Percentiles rank a stretch among this genome's conserved stretches.
Conservation (phyloP, 2,329 filamentous ascomycete species). For the Cyanodermella asteris region DNA sequence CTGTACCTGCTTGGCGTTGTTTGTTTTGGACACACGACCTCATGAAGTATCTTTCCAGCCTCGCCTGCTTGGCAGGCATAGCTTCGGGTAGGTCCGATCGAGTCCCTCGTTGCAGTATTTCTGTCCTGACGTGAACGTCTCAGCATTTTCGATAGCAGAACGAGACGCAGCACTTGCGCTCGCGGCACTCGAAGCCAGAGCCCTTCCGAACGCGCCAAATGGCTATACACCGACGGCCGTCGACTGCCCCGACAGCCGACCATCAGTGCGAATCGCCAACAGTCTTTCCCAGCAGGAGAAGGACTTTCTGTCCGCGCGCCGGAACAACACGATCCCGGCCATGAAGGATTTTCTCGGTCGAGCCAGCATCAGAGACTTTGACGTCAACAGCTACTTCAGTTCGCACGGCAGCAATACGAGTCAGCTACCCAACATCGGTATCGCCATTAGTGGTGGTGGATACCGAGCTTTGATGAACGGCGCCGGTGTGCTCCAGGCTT, state of each 20-base stretch:
- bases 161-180: conserved; percentile 1
- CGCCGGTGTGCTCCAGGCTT: conserved; percentile 57
- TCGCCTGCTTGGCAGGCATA: no score
- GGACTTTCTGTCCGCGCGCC: conserved; percentile 49
- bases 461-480: conserved; percentile 74
- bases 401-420: conserved; percentile 31
- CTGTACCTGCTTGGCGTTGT: no score
- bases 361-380: conserved; percentile 55
- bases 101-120: no score
- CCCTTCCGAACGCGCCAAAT: conserved; percentile 34
- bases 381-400: conserved; percentile 52
- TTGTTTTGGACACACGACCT: no score
- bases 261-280: conserved; percentile 42
- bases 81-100: no score
- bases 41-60: no score
- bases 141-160: no score
- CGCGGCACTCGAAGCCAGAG: conserved; percentile 13
- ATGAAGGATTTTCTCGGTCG: conserved; percentile 52
- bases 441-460: conserved; percentile 65
- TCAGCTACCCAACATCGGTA: conserved; percentile 44
- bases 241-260: conserved; percentile 46
- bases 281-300: conserved; percentile 46
- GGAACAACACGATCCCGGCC: conserved; percentile 51
- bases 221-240: conserved; percentile 51
- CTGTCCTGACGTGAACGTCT: no score